Base-by-base conservation (phyloP, 768 basidiomycete species). In the Lentinula detonsa region DNA sequence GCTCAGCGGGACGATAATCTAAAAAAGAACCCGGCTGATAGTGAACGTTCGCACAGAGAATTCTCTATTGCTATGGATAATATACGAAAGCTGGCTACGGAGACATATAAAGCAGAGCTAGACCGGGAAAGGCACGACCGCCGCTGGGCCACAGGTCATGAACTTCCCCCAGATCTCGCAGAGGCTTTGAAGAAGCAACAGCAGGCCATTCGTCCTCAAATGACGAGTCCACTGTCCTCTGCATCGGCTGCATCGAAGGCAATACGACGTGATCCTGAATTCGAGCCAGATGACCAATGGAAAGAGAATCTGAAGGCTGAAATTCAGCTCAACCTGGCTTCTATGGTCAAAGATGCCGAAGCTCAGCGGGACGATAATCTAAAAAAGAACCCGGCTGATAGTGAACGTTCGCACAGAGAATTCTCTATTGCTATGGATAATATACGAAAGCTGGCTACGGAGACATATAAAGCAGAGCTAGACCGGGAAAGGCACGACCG, bases 291-390 rank as follows among this genome's bases (percentile, higher is more conserved):
- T 37, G 48, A 50, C 3, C 46, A 60, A 60, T 60, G 59, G 59
- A 60, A 52, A 37, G 49, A 39, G n/a, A 49, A 60, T 52, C 39
- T 60, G n/a, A 50, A 52, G 33, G 48, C 45, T 50, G 16, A 60
- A 37, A 60, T 60, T 52, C 28, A 52, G 39, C 45, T n/a, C 16
- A 52, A 52, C 15, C 16, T 60, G 50, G 15, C 33, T 34, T 51
- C 49, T n/a, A 60, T 60, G 59, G 50, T 60, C 33, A 16, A 53
- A 37, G 59, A 60, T 62, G 83, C 89, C 18, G 85, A 85, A 72
- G 78, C 83, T 61, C 83, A 81, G 61, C 71, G 83, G 40, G 77
- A 83, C 39, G 70, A 73, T 15, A 79, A 84, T 68, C 73, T 90
- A 13, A 75, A 76, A 67, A 71, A 78, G 71, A 66, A 70, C 60